Evolutionary conservation across 371 early-diverging fungal species (phyloP).

Genomic region (Rhizopus arrhizus): DNA sequence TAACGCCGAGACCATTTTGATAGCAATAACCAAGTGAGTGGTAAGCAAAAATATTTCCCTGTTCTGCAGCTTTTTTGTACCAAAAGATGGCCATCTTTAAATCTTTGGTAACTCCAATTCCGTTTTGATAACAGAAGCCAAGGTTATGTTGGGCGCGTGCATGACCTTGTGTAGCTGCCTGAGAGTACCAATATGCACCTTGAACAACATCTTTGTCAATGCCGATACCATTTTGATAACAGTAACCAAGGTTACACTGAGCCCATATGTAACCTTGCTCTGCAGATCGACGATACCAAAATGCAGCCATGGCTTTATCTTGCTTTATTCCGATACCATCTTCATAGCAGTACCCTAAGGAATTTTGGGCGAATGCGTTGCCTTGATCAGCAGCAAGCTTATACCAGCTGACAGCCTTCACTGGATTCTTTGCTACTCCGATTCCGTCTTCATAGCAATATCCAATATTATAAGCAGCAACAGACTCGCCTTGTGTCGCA

Average conservation of each 20-base stretch:
- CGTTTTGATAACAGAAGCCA: conserved; percentile 87
- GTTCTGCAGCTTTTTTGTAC: conserved; percentile 74
- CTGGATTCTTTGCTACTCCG: conserved; percentile 67
- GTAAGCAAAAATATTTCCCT: conserved; percentile 78
- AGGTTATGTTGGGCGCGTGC: conserved; percentile 84
- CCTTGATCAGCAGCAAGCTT: conserved; percentile 71
- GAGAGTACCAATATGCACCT: conserved; percentile 81
- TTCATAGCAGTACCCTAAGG: conserved; percentile 81
- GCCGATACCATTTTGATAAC: conserved; percentile 86
- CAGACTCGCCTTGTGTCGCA: conserved; percentile 67
- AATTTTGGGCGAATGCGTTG: conserved; percentile 80
- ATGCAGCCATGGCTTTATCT: conserved; percentile 41
- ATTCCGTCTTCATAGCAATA: conserved; percentile 85
- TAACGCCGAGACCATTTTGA: conserved; percentile 85
- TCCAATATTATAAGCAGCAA: conserved; percentile 82
- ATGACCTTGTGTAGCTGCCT: conserved; percentile 79
- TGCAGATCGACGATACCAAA: conserved; percentile 78
- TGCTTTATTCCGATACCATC: conserved; percentile 73
- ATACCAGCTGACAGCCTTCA: conserved; percentile 79
- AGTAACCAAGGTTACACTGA: conserved; percentile 81
- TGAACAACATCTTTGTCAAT: conserved; percentile 57
- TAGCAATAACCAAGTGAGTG: conserved; percentile 90
- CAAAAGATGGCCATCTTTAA: conserved; percentile 68
- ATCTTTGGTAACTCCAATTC: conserved; percentile 69
- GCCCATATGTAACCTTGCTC: conserved; percentile 62